Conservation (phyloP, 192 early-diverging fungal genomes). For the Lunasporangiospora selenospora region DNA sequence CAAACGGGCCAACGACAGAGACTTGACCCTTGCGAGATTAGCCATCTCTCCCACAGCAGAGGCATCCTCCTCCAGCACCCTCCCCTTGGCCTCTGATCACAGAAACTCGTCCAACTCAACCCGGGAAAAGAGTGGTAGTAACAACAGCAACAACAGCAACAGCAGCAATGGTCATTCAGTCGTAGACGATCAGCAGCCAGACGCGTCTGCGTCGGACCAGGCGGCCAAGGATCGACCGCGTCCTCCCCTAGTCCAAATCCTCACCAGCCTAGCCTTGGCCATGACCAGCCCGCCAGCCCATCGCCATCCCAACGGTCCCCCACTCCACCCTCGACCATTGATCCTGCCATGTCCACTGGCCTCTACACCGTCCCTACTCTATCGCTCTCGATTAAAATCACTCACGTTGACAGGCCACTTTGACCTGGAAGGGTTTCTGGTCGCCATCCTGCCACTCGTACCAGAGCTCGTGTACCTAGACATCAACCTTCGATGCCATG, state of each 20-base stretch:
- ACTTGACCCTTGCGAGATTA: neutral
- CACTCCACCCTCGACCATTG: neutral
- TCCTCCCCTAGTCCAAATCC: neutral
- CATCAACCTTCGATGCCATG: constrained; percentile 13
- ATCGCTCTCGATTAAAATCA: constrained; percentile 11
- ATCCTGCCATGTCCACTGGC: neutral
- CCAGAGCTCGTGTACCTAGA: constrained; percentile 21
- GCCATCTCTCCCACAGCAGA: neutral
- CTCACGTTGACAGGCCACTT: constrained; percentile 15
- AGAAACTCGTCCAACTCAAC: neutral
- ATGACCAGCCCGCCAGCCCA: neutral
- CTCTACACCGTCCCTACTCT: neutral
- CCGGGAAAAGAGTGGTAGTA: neutral
- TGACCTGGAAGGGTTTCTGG: constrained; percentile 15
- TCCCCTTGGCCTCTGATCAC: neutral
- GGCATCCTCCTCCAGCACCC: neutral
- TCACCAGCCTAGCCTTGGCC: neutral
- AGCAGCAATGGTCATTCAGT: neutral
- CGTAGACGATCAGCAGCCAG: neutral
- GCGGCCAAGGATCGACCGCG: constrained; percentile 1
- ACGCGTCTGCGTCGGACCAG: neutral
- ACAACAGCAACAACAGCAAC: neutral
- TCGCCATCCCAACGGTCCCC: neutral
- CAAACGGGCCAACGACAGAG: constrained; percentile 13
- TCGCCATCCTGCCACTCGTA: constrained; percentile 13